A percentile compares a stretch with the other conserved stretches of the same genome.
These are phyloP conservation scores for Magnaporthiopsis rhizophila DNA, from an alignment of 2,329 filamentous ascomycete genomes.

Conservation along the genomic window DNA sequence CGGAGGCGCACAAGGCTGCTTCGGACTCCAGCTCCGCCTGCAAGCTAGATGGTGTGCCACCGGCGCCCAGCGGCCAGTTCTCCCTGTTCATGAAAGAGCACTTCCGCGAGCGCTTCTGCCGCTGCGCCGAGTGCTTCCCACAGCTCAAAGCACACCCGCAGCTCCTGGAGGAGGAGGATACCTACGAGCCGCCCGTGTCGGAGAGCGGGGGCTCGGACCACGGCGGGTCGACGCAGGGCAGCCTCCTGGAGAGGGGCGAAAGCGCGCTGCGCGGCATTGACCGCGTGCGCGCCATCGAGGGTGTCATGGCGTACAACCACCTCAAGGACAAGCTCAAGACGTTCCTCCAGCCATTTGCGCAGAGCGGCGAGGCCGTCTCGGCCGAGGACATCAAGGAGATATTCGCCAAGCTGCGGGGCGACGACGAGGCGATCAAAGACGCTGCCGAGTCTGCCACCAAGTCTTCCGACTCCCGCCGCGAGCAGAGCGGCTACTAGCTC, in stretches of 20 bases:
- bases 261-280: slow-evolving; percentile 87
- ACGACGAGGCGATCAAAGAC: slow-evolving; percentile 64
- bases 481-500: slow-evolving; percentile 44
- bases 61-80: slow-evolving; percentile 49
- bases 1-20: slow-evolving; percentile 3
- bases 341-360: slow-evolving; percentile 89
- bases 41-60: slow-evolving; percentile 54
- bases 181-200: slow-evolving; percentile 86
- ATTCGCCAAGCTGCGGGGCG: slow-evolving; percentile 88
- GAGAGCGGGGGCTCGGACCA: slow-evolving; percentile 47
- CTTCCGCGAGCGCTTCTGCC: slow-evolving; percentile 79
- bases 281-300: slow-evolving; percentile 86
- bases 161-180: slow-evolving; percentile 88
- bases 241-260: slow-evolving; percentile 84
- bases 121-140: slow-evolving; percentile 72
- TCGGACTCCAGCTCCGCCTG: slow-evolving; percentile 28
- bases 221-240: slow-evolving; percentile 55
- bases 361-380: slow-evolving; percentile 78
- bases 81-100: slow-evolving; percentile 74
- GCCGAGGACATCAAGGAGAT: slow-evolving; percentile 96
- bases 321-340: slow-evolving; percentile 93
- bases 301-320: slow-evolving; percentile 97
- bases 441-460: slow-evolving; percentile 46
- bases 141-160: slow-evolving; percentile 63
- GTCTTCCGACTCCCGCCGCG: slow-evolving; percentile 32